A percentile compares a stretch with the other conserved stretches of the same genome.
Evolutionary conservation across 2,329 filamentous ascomycete genomes (phyloP).

Genomic region (Iodosphaeria phyllophila): DNA sequence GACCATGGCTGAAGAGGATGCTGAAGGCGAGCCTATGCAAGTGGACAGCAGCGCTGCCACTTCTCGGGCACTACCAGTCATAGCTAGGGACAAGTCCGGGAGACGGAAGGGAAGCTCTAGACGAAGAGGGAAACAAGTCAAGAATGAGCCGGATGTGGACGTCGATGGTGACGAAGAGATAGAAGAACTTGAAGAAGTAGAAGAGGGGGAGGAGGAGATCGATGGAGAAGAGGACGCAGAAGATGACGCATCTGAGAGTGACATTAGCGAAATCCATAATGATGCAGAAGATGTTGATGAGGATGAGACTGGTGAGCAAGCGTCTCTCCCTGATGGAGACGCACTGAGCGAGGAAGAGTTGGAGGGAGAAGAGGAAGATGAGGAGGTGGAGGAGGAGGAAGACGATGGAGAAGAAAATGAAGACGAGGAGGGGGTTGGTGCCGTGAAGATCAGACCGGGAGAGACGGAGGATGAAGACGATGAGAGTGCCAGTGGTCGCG

Average conservation of each 20-base stretch:
- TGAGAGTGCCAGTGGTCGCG: conserved; percentile 14
- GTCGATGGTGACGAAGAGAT: conserved; percentile 3
- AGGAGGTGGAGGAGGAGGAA: conserved; percentile 8
- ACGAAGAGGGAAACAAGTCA: conserved; percentile 3
- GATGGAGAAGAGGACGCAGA: conserved; percentile 10
- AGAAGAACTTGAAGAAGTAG: conserved; percentile 12
- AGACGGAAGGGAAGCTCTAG: conserved; percentile 4
- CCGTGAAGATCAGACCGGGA: conserved; percentile 35
- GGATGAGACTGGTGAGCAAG: conserved; percentile 26
- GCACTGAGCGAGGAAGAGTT: conserved; percentile 11
- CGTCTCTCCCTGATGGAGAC: no score
- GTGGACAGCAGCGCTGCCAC: conserved; percentile 7
- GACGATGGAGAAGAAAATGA: conserved; percentile 21
- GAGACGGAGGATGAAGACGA: conserved; percentile 25
- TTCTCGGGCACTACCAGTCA: conserved; percentile 1
- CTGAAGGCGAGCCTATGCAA: conserved; percentile 13
- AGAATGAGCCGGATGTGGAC: not conserved
- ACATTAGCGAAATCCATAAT: conserved; percentile 12
- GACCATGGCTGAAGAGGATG: conserved; percentile 27
- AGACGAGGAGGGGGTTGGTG: conserved; percentile 35
- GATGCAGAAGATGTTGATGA: conserved; percentile 7
- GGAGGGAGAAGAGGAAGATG: conserved; percentile 15
- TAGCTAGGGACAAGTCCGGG: conserved; percentile 5
- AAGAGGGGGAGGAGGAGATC: conserved; percentile 14
- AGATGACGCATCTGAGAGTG: conserved; percentile 25